phyloP scores from a whole-genome alignment of 1,284 basidiomycete species.

The Vanrija humicola region DNA sequence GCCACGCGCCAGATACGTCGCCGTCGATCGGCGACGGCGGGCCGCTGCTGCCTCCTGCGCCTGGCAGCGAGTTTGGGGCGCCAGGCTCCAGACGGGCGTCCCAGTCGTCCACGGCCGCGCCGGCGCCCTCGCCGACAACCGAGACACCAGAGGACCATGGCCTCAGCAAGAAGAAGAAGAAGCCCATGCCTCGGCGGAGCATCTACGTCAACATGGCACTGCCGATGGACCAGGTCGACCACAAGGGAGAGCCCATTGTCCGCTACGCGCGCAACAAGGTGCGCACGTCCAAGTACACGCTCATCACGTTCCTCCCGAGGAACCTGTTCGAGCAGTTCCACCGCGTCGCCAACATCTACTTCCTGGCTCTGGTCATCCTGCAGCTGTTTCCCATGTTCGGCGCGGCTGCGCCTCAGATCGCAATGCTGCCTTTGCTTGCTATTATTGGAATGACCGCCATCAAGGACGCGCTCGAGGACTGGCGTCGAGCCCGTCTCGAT shows the following conservation, averaged over 20 bases:
- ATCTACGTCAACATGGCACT: conserved; percentile 67
- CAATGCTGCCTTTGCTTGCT: conserved; percentile 81
- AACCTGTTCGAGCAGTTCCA: conserved; percentile 88
- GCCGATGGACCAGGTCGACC: conserved; percentile 19
- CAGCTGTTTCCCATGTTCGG: conserved; percentile 91
- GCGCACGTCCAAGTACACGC: conserved; percentile 87
- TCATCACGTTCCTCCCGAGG: conserved; percentile 88
- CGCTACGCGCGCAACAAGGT: conserved; percentile 91
- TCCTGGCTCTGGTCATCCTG: conserved; percentile 75
- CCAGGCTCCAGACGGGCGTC: too few species aligned
- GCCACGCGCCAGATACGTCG: background rate
- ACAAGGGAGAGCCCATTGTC: conserved; percentile 68
- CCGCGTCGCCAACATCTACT: conserved; percentile 89
- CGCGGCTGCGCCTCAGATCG: conserved; percentile 74
- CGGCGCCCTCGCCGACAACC: too few species aligned
- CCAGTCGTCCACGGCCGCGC: too few species aligned
- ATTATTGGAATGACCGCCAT: conserved; percentile 85
- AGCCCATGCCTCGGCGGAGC: conserved; percentile 57
- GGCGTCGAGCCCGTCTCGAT: conserved; percentile 77
- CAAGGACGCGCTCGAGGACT: conserved; percentile 94
- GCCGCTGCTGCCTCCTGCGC: too few species aligned
- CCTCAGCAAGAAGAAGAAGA: conserved; percentile 18
- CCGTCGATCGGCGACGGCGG: too few species aligned
- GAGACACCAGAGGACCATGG: background rate
- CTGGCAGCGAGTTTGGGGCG: too few species aligned